These are phyloP conservation scores for Waitea zeae DNA, from an alignment of 1,284 basidiomycete species.

Conservation along the genomic window DNA sequence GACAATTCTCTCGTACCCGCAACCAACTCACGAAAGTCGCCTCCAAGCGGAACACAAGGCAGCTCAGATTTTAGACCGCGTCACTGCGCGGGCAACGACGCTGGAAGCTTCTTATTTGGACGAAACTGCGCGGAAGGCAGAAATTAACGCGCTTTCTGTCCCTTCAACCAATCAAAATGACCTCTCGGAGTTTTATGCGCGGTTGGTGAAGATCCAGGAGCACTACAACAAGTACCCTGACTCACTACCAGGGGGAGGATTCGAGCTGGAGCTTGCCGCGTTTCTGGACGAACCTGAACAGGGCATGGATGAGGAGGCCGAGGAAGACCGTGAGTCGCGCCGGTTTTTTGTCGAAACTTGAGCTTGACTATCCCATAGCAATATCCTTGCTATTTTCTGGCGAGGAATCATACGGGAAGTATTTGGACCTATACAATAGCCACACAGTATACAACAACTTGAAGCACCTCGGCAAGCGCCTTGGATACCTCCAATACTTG, in stretches of 20 bases:
- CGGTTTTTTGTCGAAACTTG: slow-evolving; percentile 1
- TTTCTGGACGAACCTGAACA: slow-evolving; percentile 60
- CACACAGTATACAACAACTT: slow-evolving; percentile 87
- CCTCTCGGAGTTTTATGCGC: slow-evolving; percentile 84
- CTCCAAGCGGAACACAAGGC: slow-evolving; percentile 80
- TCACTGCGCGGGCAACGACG: slow-evolving; percentile 49
- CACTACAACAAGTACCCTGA: slow-evolving; percentile 94
- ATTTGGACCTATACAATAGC: slow-evolving; percentile 82
- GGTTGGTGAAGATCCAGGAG: slow-evolving; percentile 88
- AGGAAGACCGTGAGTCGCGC: slow-evolving; percentile 58
- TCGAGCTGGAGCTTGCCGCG: slow-evolving; percentile 67
- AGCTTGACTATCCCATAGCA: slow-evolving; percentile 26
- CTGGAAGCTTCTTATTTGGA: slow-evolving; percentile 64
- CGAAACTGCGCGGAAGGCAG: slow-evolving; percentile 41
- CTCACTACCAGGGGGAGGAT: slow-evolving; percentile 59
- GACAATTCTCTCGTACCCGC: slow-evolving; percentile 47
- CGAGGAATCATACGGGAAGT: slow-evolving; percentile 90
- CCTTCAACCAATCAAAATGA: slow-evolving; percentile 49
- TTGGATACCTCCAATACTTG: slow-evolving; percentile 86
- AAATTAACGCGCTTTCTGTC: slow-evolving; percentile 43
- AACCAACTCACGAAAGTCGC: slow-evolving; percentile 40
- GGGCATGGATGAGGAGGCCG: slow-evolving; percentile 50
- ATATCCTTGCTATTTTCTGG: slow-evolving; percentile 85
- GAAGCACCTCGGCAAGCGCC: slow-evolving; percentile 60
- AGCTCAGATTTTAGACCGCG: slow-evolving; percentile 70